Percentiles rank a stretch among this genome's conserved stretches.
Conservation (phyloP, 2,329 filamentous ascomycete genomes). For the Beauveria pseudobassiana region DNA sequence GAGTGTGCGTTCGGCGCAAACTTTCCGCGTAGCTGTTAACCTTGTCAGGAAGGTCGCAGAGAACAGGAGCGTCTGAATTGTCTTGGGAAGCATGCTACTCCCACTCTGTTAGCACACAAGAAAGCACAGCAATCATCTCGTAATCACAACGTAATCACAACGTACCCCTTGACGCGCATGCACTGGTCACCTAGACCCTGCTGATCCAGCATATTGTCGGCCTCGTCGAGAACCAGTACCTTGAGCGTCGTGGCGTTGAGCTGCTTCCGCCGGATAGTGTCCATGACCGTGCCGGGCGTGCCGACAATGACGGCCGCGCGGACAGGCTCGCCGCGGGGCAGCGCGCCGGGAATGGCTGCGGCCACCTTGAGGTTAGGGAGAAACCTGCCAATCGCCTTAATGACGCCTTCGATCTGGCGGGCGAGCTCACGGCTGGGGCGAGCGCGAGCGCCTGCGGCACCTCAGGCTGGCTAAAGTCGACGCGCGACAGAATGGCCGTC, state of each 20-base stretch:
- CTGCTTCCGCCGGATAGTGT: constrained; percentile 70
- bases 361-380: constrained; percentile 67
- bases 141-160: not conserved
- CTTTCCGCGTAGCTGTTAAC: constrained; percentile 75
- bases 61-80: constrained; percentile 85
- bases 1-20: constrained; percentile 84
- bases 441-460: constrained; percentile 81
- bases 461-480: constrained; percentile 63
- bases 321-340: constrained; percentile 61
- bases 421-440: constrained; percentile 92
- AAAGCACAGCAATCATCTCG: not conserved
- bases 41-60: constrained; percentile 82
- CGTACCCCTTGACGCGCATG: constrained; percentile 73
- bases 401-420: constrained; percentile 84
- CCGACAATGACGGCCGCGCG: constrained; percentile 79
- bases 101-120: not conserved
- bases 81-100: constrained; percentile 60
- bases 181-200: constrained; percentile 95
- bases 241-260: constrained; percentile 66
- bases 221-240: constrained; percentile 88
- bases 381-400: constrained; percentile 77
- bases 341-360: constrained; percentile 74
- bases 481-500: constrained; percentile 78
- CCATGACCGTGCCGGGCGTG: constrained; percentile 87
- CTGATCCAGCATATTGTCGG: constrained; percentile 97